Percentiles rank a stretch among this genome's conserved stretches.
Conservation (phyloP, 1,139 yeast species). For the Yamadazyma mexicana region DNA sequence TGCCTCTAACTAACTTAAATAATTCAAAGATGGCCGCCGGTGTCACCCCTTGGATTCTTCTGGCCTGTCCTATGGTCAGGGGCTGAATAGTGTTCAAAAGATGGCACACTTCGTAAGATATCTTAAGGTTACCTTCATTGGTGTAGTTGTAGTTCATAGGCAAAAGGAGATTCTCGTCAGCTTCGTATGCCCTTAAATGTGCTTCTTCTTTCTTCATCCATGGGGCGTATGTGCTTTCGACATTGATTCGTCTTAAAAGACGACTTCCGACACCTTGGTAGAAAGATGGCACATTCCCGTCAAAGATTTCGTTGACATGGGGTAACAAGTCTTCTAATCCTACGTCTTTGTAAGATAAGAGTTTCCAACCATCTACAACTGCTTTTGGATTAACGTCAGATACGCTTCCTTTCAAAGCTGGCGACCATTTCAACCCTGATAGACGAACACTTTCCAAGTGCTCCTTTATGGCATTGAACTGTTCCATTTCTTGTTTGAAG, state of each 20-base stretch:
- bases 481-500: slow-evolving; percentile 45
- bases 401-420: slow-evolving; percentile 50
- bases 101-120: slow-evolving; percentile 75
- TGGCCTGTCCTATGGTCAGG: slow-evolving; percentile 88
- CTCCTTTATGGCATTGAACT: slow-evolving; percentile 44
- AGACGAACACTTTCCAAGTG: slow-evolving; percentile 46
- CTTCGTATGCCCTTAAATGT: slow-evolving; percentile 72
- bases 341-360: slow-evolving; percentile 41
- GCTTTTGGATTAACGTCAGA: slow-evolving; percentile 32
- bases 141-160: slow-evolving; percentile 69
- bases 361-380: slow-evolving; percentile 46
- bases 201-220: slow-evolving; percentile 72
- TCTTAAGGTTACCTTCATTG: slow-evolving; percentile 38
- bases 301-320: slow-evolving; percentile 23
- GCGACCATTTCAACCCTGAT: slow-evolving; percentile 66
- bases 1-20: slow-evolving; percentile 44
- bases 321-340: slow-evolving; percentile 31
- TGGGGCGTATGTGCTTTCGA: slow-evolving; percentile 83
- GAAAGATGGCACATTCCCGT: slow-evolving; percentile 20
- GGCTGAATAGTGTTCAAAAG: slow-evolving; percentile 79
- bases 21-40: slow-evolving; percentile 80
- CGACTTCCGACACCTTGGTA: slow-evolving; percentile 46
- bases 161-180: slow-evolving; percentile 72
- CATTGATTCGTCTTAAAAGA: slow-evolving; percentile 60
- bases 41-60: slow-evolving; percentile 91